Evolutionary conservation across 1,139 yeast genomes (phyloP), one percentile per base, ranked within the genome.

Genomic region (Arxiozyma slooffiae): DNA sequence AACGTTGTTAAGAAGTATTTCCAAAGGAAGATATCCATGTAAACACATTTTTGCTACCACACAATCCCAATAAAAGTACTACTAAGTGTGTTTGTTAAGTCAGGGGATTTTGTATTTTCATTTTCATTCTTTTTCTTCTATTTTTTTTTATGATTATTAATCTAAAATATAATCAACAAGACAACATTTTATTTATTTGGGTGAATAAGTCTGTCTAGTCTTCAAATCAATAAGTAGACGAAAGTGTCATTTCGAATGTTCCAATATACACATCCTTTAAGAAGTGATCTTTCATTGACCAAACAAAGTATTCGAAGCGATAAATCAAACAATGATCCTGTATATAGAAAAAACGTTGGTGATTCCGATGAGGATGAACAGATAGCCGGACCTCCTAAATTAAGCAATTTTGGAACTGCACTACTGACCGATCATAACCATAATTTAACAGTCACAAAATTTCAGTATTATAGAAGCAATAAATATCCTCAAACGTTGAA

Each of bases 341-440:
- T n/a, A n/a, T n/a, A 41, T n/a, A 17, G 21, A 7, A 34, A 34
- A 36, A 36, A n/a, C 21, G 34, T 21, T 24, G 53, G 52, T 40
- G 62, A 61, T 46, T 57, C 60, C 14, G 50, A 45, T 43, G 52
- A 50, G 22, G 64, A 61, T 43, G 67, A 62, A 38, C 57, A 60
- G 38, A 43, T 59, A 23, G 49, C 55, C 26, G 61, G 59, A 1
- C 63, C 65, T 7, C 68, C 68, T 16, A 57, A 59, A 41, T 48
- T 64, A 37, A 64, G 68, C 46, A 55, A 62, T 48, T 64, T 61
- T 54, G 67, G 65, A 5, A 62, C 66, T 11, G 67, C 65, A 7
- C 49, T 63, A 46, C 50, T 63, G 11, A 55, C 57, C 18, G 61
- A 55, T 37, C 39, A 26, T 23, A 46, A 24, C 14, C 18, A 41